Evolutionary conservation across 495 filamentous ascomycete species (phyloP).

Genomic region (Penicillium malachiteum): DNA sequence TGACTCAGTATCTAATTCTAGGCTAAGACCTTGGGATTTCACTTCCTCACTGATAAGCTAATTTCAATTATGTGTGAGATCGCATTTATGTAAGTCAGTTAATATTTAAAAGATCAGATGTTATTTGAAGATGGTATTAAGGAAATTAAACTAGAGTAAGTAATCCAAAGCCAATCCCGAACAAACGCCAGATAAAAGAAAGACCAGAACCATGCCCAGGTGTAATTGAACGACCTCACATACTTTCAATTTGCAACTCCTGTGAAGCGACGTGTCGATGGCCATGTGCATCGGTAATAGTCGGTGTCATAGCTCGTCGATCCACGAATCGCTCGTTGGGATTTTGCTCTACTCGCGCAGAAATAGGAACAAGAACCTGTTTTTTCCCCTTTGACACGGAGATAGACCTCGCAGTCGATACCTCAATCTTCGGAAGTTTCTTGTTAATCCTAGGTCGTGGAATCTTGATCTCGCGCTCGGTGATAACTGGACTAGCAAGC

Average conservation of each 20-base stretch:
- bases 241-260: slow-evolving; percentile 38
- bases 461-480: background rate
- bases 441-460: background rate
- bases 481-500: background rate
- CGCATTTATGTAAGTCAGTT: background rate
- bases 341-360: slow-evolving; percentile 23
- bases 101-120: background rate
- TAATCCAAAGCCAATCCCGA: background rate
- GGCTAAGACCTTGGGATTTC: background rate
- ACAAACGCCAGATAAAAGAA: background rate
- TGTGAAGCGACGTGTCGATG: slow-evolving; percentile 40
- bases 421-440: slow-evolving; percentile 29
- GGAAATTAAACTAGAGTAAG: background rate
- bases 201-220: background rate
- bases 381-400: slow-evolving; percentile 39
- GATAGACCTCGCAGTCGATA: slow-evolving; percentile 43
- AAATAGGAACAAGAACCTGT: slow-evolving; percentile 39
- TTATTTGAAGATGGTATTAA: background rate
- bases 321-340: slow-evolving; percentile 29
- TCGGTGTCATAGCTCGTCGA: slow-evolving; percentile 24
- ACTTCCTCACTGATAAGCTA: no score
- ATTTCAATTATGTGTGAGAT: background rate
- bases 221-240: slow-evolving; percentile 11
- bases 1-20: background rate
- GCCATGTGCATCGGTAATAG: slow-evolving; percentile 30